Percentiles rank a stretch among this genome's conserved stretches.
These are phyloP conservation scores for Thermothelomyces thermophilus DNA, from an alignment of 2,329 filamentous ascomycete species.

Conservation along the genomic window DNA sequence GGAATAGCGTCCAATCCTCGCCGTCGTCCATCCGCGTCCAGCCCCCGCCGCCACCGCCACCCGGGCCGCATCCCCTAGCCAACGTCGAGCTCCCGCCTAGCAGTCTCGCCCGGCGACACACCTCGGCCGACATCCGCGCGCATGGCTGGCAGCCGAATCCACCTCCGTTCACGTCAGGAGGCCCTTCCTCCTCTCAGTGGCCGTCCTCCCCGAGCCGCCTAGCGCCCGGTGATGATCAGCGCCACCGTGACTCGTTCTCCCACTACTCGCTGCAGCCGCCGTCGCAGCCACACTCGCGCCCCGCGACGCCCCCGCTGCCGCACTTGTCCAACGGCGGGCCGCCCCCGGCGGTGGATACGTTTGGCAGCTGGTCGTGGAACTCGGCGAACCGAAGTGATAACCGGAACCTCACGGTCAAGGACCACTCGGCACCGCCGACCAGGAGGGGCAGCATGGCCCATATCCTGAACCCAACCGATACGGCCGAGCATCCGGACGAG, in stretches of 20 bases:
- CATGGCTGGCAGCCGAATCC: constrained; percentile 65
- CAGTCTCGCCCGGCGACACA: constrained; percentile 49
- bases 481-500: constrained; percentile 48
- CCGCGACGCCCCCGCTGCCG: constrained; percentile 46
- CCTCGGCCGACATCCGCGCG: constrained; percentile 89
- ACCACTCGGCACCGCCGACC: constrained; percentile 51
- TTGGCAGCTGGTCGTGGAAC: constrained; percentile 53
- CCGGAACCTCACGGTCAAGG: constrained; percentile 45
- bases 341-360: constrained; percentile 34
- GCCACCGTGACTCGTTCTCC: constrained; percentile 51
- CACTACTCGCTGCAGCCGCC: constrained; percentile 45
- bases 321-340: constrained; percentile 40
- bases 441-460: constrained; percentile 56
- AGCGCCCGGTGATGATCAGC: constrained; percentile 44
- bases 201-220: constrained; percentile 48
- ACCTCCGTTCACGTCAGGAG: constrained; percentile 62
- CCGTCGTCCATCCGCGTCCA: constrained; percentile 66
- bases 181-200: constrained; percentile 45
- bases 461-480: constrained; percentile 55
- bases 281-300: constrained; percentile 46
- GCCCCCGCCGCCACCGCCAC: constrained; percentile 54
- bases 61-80: constrained; percentile 35
- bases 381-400: constrained; percentile 41
- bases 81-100: constrained; percentile 11
- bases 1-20: constrained; percentile 61